Base-by-base conservation (phyloP, 75 land plant species). In the Ceratopteris richardii region DNA sequence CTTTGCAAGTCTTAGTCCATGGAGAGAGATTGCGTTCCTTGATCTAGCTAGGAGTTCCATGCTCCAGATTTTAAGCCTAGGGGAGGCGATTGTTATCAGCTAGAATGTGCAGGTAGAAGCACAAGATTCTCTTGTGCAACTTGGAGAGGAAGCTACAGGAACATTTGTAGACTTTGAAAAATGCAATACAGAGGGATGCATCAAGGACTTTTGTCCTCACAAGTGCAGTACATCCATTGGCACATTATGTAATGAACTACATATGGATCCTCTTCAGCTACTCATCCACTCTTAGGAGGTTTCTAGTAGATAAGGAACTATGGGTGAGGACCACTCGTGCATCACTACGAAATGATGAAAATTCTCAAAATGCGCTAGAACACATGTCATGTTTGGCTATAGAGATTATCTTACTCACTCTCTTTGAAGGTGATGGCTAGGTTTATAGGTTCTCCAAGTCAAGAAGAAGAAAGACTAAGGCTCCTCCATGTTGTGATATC, bases 181-280 rank as follows among this genome's bases (percentile, higher is more conserved):
- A 66, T 24, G 60, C 73, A 4, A 62, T 89, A 2, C 84, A 82
- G 48, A 72, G 77, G 57, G 84, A 86, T 63, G 64, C 74, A 26
- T 71, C 90, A 9, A 77, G 73, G 54, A 57, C 77, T 1, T 61
- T 65, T 0, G 69, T 73, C 11, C 64, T 76, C 0, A 83, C 84
- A 1, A 82, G 90, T n/a, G 86, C 77, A 0, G 37, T 89, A 25
- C 90, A 89, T 63, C 80, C 79, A 0, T 65, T 89, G 5, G 82
- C 90, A 9, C 44, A 72, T 6, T 56, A 72, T 60, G 80, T 68
- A 9, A 82, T 85, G 90, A 85, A 82, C 59, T 77, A 80, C 70
- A 48, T 89, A 13, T 25, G 69, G 31, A 48, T 68, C 37, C 71
- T 88, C 47, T 58, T 70, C 22, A 82, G 77, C 41, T 81, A 84